Evolutionary conservation across 208 protist genomes (phyloP), one percentile per base, ranked within the genome.

Genomic region (Angomonas deanei): DNA sequence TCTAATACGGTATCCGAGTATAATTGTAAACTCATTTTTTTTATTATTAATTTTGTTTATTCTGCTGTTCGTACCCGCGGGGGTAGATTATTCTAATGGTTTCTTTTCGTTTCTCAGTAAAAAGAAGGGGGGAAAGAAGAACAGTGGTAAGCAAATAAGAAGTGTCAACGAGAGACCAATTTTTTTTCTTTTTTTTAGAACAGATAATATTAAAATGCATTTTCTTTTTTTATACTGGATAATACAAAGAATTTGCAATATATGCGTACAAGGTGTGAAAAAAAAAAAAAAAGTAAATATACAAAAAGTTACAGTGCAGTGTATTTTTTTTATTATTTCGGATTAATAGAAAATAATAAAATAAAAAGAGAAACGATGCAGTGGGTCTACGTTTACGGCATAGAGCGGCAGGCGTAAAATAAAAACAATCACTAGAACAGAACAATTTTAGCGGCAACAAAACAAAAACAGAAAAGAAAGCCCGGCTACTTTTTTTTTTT

Each of bases 111-210:
- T 34, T 62, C 47, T 27, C 28, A 47, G 4, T 57, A 4, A 55
- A 30, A 57, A 58, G 33, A 58, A 32, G 46, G 21, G 17, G 24
- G n/a, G 31, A 52, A 70, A 66, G 27, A 10, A 66, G 55, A 39
- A 70, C 47, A 57, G 32, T 61, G 47, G 50, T 10, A 56, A 31
- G 55, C 15, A 8, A 15, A n/a, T 42, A 42, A 15, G 36, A 15
- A 42, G 36, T 42, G 36, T 8, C 8, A 42, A 42, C 8, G 15
- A 42, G 15, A 42, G 15, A 42, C 8, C 8, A 15, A 42, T n/a
- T 15, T 8, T 31, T n/a, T n/a, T n/a, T 31, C 1, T 63, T 67
- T 56, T 68, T 58, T 11, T 27, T 21, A 46, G 36, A 30, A 66
- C 11, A 33, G 39, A 61, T 13, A 55, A 65, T 39, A 10, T 53